These are phyloP conservation scores for Blastobotrys aristatus DNA, from an alignment of 1,139 yeast species.

Conservation along the genomic window DNA sequence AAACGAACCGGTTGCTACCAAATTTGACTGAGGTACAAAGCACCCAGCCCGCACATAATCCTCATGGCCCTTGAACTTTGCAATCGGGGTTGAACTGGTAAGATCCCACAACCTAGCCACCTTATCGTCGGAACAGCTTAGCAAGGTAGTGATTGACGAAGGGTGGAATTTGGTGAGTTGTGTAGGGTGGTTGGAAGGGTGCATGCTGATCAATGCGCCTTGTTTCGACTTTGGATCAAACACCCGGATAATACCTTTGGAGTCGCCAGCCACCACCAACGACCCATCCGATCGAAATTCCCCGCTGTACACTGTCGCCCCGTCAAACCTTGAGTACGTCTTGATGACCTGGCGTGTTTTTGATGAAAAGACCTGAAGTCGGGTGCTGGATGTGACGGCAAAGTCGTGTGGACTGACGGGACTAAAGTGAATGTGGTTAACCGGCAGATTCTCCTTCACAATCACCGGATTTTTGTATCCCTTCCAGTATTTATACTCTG, in stretches of 20 bases:
- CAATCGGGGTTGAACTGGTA: conserved; percentile 63
- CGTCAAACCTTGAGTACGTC: conserved; percentile 87
- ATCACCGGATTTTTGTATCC: conserved; percentile 78
- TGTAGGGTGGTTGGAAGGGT: conserved; percentile 81
- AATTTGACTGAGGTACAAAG: conserved; percentile 70
- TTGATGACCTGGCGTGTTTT: conserved; percentile 87
- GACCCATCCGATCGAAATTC: conserved; percentile 81
- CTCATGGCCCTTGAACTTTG: conserved; percentile 67
- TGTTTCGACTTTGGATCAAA: conserved; percentile 74
- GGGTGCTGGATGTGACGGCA: conserved; percentile 87
- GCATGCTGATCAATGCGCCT: conserved; percentile 69
- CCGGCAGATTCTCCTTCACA: conserved; percentile 90
- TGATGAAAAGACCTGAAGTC: conserved; percentile 88
- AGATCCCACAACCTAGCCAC: conserved; percentile 84
- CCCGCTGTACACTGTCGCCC: conserved; percentile 54
- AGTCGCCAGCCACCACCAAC: conserved; percentile 81
- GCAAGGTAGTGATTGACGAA: conserved; percentile 58
- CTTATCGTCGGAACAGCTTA: conserved; percentile 91
- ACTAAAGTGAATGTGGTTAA: conserved; percentile 81
- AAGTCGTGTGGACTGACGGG: conserved; percentile 86
- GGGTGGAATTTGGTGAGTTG: conserved; percentile 95
- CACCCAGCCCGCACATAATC: conserved; percentile 85
- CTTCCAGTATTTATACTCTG: conserved; percentile 94
- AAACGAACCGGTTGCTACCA: conserved; percentile 89
- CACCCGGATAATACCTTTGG: conserved; percentile 77